Base-by-base conservation (phyloP, 352 stramenopile species). In the Phytopythium litorale region DNA sequence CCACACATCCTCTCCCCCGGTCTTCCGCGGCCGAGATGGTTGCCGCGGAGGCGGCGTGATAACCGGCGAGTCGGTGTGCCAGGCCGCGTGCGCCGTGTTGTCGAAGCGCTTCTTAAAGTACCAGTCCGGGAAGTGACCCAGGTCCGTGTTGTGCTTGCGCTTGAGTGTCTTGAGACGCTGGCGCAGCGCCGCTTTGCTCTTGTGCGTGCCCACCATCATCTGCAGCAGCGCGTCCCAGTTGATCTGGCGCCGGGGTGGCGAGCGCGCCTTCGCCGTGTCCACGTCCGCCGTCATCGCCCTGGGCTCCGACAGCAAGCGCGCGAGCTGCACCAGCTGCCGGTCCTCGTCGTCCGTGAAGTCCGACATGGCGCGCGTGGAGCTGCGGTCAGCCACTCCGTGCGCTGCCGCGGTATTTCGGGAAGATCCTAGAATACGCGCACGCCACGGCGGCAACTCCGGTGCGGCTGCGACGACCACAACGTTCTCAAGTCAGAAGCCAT, bases 131-230 rank as follows among this genome's bases (percentile, higher is more conserved):
- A 87, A 87, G 0, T 65, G 21, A 11, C 63, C 58, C 12, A 84
- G 19, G 16, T 73, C 52, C 23, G 33, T 42, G 28, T 71, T 73
- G 37, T 87, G 56, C 1, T 67, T 84, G n/a, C 75, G 73, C 48
- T 87, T 87, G 7, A 87, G 66, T 3, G 78, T 87, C 45, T 87
- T 87, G 5, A 87, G 65, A 18, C 78, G 78, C 65, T 84, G 78
- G 3, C 63, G 73, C 13, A 87, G 62, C 11, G 51, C 67, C 4
- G 73, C 58, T 43, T 83, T 83, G 0, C 58, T 46, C 40, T 82
- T 76, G 33, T 62, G 64, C 3, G 62, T 64, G 45, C 30, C 28
- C 46, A 61, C 32, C 71, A 84, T 83, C 7, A 58, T 49, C n/a
- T 58, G 55, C 15, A 60, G 56, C 6, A 87, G 45, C 19, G 58